Evolutionary conservation across 23 red algal species (phyloP).

Genomic region (Gracilariopsis chorda): DNA sequence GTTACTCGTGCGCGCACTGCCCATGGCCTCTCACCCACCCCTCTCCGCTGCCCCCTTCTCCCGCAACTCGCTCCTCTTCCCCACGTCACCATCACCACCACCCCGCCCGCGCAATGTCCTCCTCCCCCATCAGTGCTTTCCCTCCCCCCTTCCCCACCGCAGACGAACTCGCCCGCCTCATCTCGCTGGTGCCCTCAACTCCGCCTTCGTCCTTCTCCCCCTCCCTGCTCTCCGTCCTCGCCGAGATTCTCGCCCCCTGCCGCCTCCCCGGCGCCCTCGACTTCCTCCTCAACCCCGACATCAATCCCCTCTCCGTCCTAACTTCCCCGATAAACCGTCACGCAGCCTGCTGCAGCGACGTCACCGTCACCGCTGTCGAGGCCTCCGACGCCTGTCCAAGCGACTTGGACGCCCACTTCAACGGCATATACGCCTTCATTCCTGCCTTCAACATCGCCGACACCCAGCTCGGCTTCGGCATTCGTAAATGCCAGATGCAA

Average conservation of each 20-base stretch:
- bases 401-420: slow-evolving; percentile 4
- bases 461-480: slow-evolving; percentile 33
- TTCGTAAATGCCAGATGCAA: not conserved
- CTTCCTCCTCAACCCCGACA: slow-evolving; percentile 38
- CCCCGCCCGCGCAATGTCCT: no score
- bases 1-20: not conserved
- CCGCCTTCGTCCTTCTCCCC: not conserved
- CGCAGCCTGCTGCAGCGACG: not conserved
- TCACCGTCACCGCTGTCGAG: not conserved
- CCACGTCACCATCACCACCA: no score
- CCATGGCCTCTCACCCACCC: not conserved
- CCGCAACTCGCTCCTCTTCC: not conserved
- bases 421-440: slow-evolving; percentile 10
- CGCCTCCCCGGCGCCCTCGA: slow-evolving; percentile 19
- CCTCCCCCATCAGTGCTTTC: not conserved
- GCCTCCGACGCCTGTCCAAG: not conserved
- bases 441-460: slow-evolving; percentile 36
- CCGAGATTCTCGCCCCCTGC: slow-evolving; percentile 2
- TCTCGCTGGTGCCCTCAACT: not conserved
- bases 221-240: not conserved
- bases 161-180: not conserved
- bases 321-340: slow-evolving; percentile 21
- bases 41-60: not conserved
- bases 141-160: not conserved
- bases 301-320: slow-evolving; percentile 26